Conservation (phyloP, 768 basidiomycete species). For the Strobilomyces confusus region DNA sequence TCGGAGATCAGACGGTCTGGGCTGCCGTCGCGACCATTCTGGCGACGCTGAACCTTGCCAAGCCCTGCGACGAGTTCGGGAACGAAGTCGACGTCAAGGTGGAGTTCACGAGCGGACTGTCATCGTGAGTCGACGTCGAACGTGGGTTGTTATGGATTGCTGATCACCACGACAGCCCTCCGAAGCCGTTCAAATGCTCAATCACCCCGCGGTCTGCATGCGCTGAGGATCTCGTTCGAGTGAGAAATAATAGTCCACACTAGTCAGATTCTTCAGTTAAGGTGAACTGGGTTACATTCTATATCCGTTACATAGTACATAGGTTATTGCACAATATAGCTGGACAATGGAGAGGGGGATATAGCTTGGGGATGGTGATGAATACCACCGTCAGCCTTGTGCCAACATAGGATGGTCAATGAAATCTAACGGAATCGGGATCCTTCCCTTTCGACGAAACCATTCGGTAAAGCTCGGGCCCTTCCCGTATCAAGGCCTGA, state of each 20-base stretch:
- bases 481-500: constrained; percentile 73
- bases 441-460: constrained; percentile 12
- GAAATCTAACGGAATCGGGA: neutral
- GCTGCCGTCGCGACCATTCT: constrained; percentile 29
- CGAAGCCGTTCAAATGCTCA: constrained; percentile 26
- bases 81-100: constrained; percentile 24
- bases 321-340: neutral
- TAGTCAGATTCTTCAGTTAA: neutral
- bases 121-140: constrained; percentile 8
- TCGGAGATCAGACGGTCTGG: constrained; percentile 34
- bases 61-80: constrained; percentile 27
- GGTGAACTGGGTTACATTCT: neutral
- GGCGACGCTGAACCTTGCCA: constrained; percentile 26
- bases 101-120: constrained; percentile 23
- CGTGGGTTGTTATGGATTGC: neutral
- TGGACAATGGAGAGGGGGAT: constrained; percentile 4
- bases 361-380: neutral
- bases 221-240: constrained; percentile 15
- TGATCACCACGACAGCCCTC: constrained; percentile 9
- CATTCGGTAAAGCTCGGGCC: constrained; percentile 72
- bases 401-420: neutral
- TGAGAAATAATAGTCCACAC: neutral
- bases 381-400: neutral
- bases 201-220: constrained; percentile 14
- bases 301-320: neutral